Evolutionary conservation across 371 early-diverging fungal species (phyloP), one percentile per base, ranked within the genome.

Genomic region (Blakeslea trispora): DNA sequence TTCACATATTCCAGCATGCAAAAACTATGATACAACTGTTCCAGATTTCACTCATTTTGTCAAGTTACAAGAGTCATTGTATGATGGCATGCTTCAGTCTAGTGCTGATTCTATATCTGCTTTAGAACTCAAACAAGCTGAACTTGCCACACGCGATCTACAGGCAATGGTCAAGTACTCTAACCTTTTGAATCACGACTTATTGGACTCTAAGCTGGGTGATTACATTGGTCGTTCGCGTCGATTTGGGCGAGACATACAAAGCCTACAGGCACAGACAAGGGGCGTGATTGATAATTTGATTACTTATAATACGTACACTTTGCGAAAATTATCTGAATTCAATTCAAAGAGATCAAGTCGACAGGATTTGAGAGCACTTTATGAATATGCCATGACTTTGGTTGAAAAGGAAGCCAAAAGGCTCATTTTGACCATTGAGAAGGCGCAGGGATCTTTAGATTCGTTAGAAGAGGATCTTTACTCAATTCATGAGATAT

Each of bases 241-340:
- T 22, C 46, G 44, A 3, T 70, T 80, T 54, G 72, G 78, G 0
- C 53, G 66, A 28, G 68, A 73, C 48, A 53, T 80, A 8, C 74
- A 75, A 40, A 53, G 50, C 14, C 45, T 65, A 1, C 62, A 69
- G 23, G 56, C 66, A 15, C 53, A 60, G 14, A 66, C 60, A 21
- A 63, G 53, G 19, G 55, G 64, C 0, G 60, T 66, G 0, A 61
- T 74, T 37, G 65, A 77, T 52, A 80, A 77, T 39, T 45, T 77
- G 15, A 80, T 80, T 40, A 73, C 78, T 0, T 80, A 80, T 61
- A 77, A 77, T 37, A 70, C 74, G 6, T 75, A 73, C 44, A 74
- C 74, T 0, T 55, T 80, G 19, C 57, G 61, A 28, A 66, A 64
- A 53, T 44, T 80, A 18, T 57, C 67, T 18, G 67, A 75, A 24